Base-by-base conservation (phyloP, 1,284 basidiomycete species). In the Heterobasidion occidentale region DNA sequence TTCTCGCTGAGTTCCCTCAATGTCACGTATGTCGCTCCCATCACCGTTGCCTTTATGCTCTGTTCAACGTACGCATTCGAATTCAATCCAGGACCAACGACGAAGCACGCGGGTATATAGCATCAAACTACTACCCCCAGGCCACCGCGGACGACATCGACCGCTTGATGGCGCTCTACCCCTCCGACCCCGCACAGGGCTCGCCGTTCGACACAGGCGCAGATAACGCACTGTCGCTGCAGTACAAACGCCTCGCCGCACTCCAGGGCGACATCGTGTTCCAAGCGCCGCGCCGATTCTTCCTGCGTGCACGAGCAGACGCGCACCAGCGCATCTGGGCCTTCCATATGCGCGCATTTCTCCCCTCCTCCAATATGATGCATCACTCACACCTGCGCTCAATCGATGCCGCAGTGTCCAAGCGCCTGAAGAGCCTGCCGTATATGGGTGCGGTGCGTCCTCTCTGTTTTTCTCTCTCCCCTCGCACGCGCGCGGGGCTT, bases 221-320 rank as follows among this genome's bases (percentile, higher is more conserved):
- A 1, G 55, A 56, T 2, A 73, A 74, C 59, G 63, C 63, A 19
- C 35, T 70, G n/a, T 69, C 67, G 58, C 66, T 71, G 0, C 57
- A 73, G 59, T 74, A 61, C 64, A 72, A 74, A 59, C 65, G 72
- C 0, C 51, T 72, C 20, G 67, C 71, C 1, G 65, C 72, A 1
- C 53, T 73, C 9, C 61, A 66, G 45, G 71, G 72, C 7, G 74
- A 75, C 56, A 15, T 65, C 0, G 36, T 62, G 2, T 72, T 72
- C 60, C 65, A 71, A 27, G 68, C 61, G 2, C 71, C 68, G 9
- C 69, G 71, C 0, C 56, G 72, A 9, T 67, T 67, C 59, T 66
- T 73, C 56, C 36, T 55, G 8, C 38, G 38, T 4, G 38, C n/a
- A 12, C 38, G 38, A 4, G 38, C 46, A 53, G 45, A 34, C 51